Evolutionary conservation across 305 asterid species (phyloP).

Genomic region (Solanum hybrid): DNA sequence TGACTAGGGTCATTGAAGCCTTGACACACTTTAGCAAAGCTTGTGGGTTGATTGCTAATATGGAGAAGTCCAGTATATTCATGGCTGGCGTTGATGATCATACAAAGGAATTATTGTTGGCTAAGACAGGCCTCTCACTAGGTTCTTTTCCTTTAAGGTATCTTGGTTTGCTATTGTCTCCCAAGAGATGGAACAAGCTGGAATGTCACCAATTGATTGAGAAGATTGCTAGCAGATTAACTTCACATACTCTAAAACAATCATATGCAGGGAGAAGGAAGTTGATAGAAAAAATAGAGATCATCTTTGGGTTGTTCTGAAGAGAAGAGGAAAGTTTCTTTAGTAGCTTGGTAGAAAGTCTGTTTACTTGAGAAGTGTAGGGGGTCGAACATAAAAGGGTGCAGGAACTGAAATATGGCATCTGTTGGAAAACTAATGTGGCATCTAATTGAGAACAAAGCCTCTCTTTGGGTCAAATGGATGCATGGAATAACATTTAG

Average conservation of each 20-base stretch:
- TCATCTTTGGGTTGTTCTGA: neutral
- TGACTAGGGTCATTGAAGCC: neutral
- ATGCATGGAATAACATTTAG: neutral
- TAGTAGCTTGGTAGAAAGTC: neutral
- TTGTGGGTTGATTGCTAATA: neutral
- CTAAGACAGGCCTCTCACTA: neutral
- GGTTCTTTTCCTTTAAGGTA: neutral
- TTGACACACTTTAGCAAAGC: neutral
- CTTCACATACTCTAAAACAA: neutral
- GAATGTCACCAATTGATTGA: neutral
- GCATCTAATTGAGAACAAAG: neutral
- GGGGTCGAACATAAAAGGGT: neutral
- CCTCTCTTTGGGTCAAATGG: neutral
- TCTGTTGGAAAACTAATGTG: neutral
- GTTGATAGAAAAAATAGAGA: neutral
- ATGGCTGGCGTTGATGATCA: neutral
- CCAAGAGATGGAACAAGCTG: neutral
- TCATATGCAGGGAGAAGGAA: neutral
- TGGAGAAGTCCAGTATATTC: neutral
- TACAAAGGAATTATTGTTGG: neutral
- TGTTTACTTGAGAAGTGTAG: neutral
- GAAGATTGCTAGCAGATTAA: neutral
- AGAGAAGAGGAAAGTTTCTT: neutral
- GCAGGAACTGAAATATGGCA: neutral
- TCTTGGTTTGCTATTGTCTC: neutral